Evolutionary conservation across 163 green algal species (phyloP), one percentile per base, ranked within the genome.

Genomic region (Trebouxia gelatinosa): DNA sequence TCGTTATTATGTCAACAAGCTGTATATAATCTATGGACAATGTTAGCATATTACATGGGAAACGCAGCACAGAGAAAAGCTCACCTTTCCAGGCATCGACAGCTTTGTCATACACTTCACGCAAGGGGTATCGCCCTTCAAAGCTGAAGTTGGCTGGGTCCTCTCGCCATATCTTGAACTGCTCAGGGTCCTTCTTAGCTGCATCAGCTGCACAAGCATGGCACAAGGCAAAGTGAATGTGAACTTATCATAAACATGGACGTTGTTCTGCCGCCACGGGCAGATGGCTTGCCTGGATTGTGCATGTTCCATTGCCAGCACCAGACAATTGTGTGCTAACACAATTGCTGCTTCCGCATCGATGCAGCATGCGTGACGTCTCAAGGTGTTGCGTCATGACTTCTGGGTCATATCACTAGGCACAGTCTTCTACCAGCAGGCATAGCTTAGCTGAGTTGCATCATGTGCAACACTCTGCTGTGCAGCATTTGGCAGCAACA

Each of bases 71-170:
- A n/a, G n/a, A n/a, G n/a, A n/a, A 54, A 66, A 32, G 26, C 57
- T 67, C 34, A 85, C 84, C 79, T 76, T 74, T 50, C 85, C 83
- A 90, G 21, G 85, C 83, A 6, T 62, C 26, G 3, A 57, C 61
- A n/a, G 85, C 79, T 48, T 87, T 82, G 46, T 83, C 71, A 70
- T 85, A 90, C 2, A 85, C 85, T 32, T 91, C 82, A 9, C 61
- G 54, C 40, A 93, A 68, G 0, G 88, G 88, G 66, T 84, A 89
- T 32, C 80, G 80, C 17, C 88, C 88, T 38, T 90, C 84, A 43
- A 92, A 71, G 38, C 66, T 78, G 65, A 93, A 92, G 9, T 85
- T 54, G 34, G 78, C 82, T 26, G 88, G 88, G 29, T 87, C 78
- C 26, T 89, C 74, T 5, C 88, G 75, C 88, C 88, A 93, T 17